Base-by-base conservation (phyloP, 768 basidiomycete species). In the Pleurotus pulmonarius region DNA sequence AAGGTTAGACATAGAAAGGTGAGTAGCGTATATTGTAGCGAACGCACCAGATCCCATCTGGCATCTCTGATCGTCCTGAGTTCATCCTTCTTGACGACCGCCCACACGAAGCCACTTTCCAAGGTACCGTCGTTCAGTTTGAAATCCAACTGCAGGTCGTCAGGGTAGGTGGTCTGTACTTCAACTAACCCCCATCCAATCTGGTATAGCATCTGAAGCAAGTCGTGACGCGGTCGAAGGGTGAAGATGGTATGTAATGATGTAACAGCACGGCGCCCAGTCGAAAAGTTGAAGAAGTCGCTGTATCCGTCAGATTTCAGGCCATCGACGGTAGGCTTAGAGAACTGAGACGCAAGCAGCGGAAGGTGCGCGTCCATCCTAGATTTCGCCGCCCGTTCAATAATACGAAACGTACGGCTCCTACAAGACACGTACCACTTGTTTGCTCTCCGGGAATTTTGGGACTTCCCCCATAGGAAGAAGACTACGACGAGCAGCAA, bases 11-110 rank as follows among this genome's bases (percentile, higher is more conserved):
- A 24, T 49, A 59, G 7, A 49, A 16, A 25, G 4, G 13, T 40
- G 45, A 12, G 43, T 16, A 24, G 54, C 44, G 48, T 54, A 37
- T n/a, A 37, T n/a, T 34, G 37, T 16, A 48, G 48, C n/a, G 12
- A 44, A 77, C 87, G 65, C 57, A 96, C 94, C 69, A 95, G 70
- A 68, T 96, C 94, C 91, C 92, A 97, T 59, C 94, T 81, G 56
- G 77, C 70, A 55, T 85, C 77, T 69, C 84, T 87, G 64, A 92
- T 81, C 37, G 75, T 74, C 56, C 79, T 71, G 59, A 95, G 75
- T 61, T 92, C 88, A 56, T 87, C 83, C 74, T 95, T 97, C 34
- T 82, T 78, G 24, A 94, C 86, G 54, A 94, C 69, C 8, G 85
- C 92, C 86, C 88, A 97, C 3, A 96, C 90, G 66, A 85, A 93